Evolutionary conservation across 2,329 filamentous ascomycete species (phyloP), one percentile per base, ranked within the genome.

Genomic region (Ceratocystis eucalypticola): DNA sequence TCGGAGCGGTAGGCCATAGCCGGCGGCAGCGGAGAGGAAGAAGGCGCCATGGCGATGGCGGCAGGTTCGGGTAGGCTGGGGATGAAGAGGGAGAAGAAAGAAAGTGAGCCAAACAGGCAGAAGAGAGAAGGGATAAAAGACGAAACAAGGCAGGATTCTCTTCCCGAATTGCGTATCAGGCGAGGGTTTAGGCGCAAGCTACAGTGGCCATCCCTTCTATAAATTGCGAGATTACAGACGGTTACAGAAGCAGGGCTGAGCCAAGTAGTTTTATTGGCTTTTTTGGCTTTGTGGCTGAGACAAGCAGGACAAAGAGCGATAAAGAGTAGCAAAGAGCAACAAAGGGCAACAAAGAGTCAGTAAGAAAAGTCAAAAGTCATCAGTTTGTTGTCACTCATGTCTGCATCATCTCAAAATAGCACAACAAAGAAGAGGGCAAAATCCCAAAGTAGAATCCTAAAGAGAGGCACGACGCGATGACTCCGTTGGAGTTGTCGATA

Each of bases 321-420:
- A 22, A 7, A 20, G 17, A 50, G 15, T n/a, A 50, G 46, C 20
- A 50, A 7, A 50, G 3, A 20, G 2, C 17, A 50, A 20, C 8
- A 37, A 12, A 37, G 8, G 33, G 33, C 3, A 12, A 15, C 37
- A 41, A 41, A 41, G 37, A 41, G 10, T 12, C 10, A 41, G 37
- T 25, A 53, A 53, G 48, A 22, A 22, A 53, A 53, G 37, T 12
- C 12, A 41, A 41, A 41, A 41, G 37, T 41, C 37, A 15, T 41
- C 37, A 41, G 37, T 41, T 41, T 41, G 15, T 41, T 41, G 37
- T 61, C 2, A 7, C 44, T 10, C 10, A 48, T 5, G 17, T 30
- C 33, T 62, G 37, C 61, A 44, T 63, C 61, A 63, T 63, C 46
- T 48, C 30, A 28, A 62, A 62, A 44, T 53, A 53, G 48, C n/a